Evolutionary conservation across 2,329 filamentous ascomycete species (phyloP), one percentile per base, ranked within the genome.

Genomic region (Colletotrichum simmondsii): DNA sequence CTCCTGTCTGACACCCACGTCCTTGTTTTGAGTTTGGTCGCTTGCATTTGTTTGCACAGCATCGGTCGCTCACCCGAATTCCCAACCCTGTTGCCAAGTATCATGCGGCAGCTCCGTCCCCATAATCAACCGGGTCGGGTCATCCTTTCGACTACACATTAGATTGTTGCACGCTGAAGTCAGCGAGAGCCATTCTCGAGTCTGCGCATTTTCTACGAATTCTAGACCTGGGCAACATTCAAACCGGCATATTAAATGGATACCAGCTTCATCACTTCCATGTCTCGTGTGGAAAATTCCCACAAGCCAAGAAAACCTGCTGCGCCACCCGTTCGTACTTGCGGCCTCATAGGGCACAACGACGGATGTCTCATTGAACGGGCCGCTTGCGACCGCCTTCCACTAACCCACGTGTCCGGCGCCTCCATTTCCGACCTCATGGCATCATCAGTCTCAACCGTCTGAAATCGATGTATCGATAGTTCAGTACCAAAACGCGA

Each of bases 281-380:
- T 22, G 24, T 42, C 52, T 59, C 22, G 37, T 28, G 37, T 53
- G 53, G 52, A 35, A 65, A 53, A 46, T 35, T 35, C 67, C 54
- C 61, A 42, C 35, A 37, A 59, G 37, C 67, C 67, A 70, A 70
- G 60, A 56, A 42, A 22, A 22, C 42, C 42, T 49, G 61, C 61
- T 72, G 58, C 53, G 66, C 65, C 69, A 46, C 65, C 37, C 11
- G 37, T 58, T 72, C 61, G 49, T 28, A 28, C 60, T 63, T 62
- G 65, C 42, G 53, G n/a, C 46, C 66, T 56, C 28, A 59, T 57
- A 72, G 54, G 66, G 66, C 70, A 59, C 66, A 28, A 66, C 24
- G 60, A 24, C 54, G 70, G 56, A 57, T n/a, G 52, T 8, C 35
- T n/a, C 37, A 22, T 24, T 46, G 59, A 12, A 22, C 24, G 19